These are phyloP conservation scores for Skeletonema costatum DNA, from an alignment of 108 stramenopile species.

Conservation along the genomic window DNA sequence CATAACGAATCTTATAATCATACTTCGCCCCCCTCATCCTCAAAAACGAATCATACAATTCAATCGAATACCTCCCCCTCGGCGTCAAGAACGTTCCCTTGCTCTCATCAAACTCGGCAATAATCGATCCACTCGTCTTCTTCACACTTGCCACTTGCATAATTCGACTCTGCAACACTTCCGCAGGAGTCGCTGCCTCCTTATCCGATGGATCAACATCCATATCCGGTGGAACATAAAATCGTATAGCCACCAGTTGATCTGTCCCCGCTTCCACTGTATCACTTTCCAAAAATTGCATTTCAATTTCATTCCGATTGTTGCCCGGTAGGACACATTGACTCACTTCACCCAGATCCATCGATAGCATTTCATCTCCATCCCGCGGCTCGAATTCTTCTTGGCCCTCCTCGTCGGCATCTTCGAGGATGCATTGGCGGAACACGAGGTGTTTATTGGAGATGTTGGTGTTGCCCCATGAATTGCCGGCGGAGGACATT, in stretches of 20 bases:
- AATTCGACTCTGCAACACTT: slow-evolving; percentile 77
- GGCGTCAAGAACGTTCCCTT: slow-evolving; percentile 97
- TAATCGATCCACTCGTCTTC: slow-evolving; percentile 89
- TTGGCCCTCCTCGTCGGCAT: slow-evolving; percentile 81
- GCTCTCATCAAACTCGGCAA: slow-evolving; percentile 87
- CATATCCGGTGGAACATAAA: slow-evolving; percentile 92
- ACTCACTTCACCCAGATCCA: slow-evolving; percentile 82
- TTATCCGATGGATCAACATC: slow-evolving; percentile 84
- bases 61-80: slow-evolving; percentile 94
- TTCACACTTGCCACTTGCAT: slow-evolving; percentile 87
- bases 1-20: slow-evolving; percentile 98
- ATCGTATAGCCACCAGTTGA: slow-evolving; percentile 89
- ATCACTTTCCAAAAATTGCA: slow-evolving; percentile 91
- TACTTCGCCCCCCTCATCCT: slow-evolving; percentile 94
- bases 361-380: slow-evolving; percentile 85
- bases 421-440: slow-evolving; percentile 80
- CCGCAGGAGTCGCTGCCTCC: slow-evolving; percentile 72
- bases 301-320: slow-evolving; percentile 89
- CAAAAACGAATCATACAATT: slow-evolving; percentile 92
- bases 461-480: slow-evolving; percentile 79
- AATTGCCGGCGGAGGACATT: slow-evolving; percentile 74
- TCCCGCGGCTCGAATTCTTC: slow-evolving; percentile 84
- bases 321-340: slow-evolving; percentile 92
- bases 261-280: slow-evolving; percentile 88
- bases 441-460: slow-evolving; percentile 74